phyloP scores from a whole-genome alignment of 768 basidiomycete genomes.

The Dentipellis sp. region DNA sequence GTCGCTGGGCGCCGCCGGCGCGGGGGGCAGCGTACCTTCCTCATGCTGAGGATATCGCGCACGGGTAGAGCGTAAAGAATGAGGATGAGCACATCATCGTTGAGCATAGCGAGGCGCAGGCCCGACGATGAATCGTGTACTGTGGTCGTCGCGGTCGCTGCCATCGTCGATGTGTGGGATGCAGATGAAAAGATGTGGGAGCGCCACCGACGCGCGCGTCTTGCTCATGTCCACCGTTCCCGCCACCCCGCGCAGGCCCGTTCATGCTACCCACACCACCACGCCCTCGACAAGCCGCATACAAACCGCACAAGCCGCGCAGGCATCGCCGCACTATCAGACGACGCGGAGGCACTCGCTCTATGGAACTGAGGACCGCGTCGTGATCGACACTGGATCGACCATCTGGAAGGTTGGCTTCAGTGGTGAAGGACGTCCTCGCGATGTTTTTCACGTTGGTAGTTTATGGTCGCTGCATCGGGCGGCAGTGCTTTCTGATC shows the following conservation, averaged over 20 bases:
- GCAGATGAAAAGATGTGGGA: neutral
- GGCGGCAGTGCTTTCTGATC: slow-evolving; percentile 41
- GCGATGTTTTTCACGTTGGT: slow-evolving; percentile 69
- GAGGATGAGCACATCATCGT: neutral
- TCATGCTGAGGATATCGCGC: neutral
- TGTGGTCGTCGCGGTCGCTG: neutral
- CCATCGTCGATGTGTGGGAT: neutral
- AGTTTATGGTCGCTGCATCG: slow-evolving; percentile 56
- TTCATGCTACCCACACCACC: slow-evolving; percentile 29
- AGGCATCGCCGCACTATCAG: slow-evolving; percentile 75
- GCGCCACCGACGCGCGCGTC: neutral
- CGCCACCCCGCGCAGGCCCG: slow-evolving; percentile 22
- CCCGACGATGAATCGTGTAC: neutral
- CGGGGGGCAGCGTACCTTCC: neutral
- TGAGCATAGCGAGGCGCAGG: neutral
- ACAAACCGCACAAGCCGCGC: slow-evolving; percentile 29
- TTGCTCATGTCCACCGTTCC: slow-evolving; percentile 25
- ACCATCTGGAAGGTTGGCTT: slow-evolving; percentile 96
- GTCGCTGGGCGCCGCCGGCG: neutral
- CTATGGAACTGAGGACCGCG: slow-evolving; percentile 93
- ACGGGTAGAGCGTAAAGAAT: neutral
- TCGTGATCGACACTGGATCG: slow-evolving; percentile 92
- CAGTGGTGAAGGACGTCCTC: slow-evolving; percentile 87
- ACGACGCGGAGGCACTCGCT: slow-evolving; percentile 86
- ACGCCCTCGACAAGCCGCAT: slow-evolving; percentile 20